Conservation (phyloP, 2,329 filamentous ascomycete species). For the Cladosporium sphaerospermum region DNA sequence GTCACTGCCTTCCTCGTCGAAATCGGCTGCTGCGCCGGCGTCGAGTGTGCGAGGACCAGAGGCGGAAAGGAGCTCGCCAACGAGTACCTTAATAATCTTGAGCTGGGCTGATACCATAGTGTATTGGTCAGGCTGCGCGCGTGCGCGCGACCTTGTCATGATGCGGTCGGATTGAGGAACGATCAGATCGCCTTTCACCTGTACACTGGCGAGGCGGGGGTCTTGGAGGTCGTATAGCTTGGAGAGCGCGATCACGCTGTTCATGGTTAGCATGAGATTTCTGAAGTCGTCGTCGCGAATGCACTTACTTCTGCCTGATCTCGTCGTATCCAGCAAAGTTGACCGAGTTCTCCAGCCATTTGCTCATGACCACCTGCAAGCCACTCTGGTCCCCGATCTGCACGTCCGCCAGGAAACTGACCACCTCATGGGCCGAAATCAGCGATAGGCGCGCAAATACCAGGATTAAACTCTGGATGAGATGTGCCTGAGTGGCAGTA, state of each 20-base stretch:
- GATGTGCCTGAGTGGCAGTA: slow-evolving; percentile 74
- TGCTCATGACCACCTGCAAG: slow-evolving; percentile 80
- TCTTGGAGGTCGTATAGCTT: slow-evolving; percentile 88
- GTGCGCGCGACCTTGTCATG: slow-evolving; percentile 87
- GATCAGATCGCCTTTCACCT: slow-evolving; percentile 88
- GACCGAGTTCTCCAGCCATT: slow-evolving; percentile 96
- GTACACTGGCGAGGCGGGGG: slow-evolving; percentile 66
- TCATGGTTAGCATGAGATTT: slow-evolving; percentile 10
- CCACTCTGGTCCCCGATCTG: slow-evolving; percentile 74
- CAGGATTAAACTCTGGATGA: slow-evolving; percentile 92
- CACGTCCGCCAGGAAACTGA: slow-evolving; percentile 83
- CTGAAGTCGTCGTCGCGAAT: neutral
- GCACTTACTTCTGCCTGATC: slow-evolving; percentile 82
- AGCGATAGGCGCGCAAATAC: slow-evolving; percentile 90
- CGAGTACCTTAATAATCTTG: slow-evolving; percentile 93
- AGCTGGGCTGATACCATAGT: slow-evolving; percentile 80
- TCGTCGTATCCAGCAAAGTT: slow-evolving; percentile 98
- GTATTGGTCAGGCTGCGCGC: slow-evolving; percentile 82
- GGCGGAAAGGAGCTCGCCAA: slow-evolving; percentile 82
- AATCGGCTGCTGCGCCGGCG: slow-evolving; percentile 53
- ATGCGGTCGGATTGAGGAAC: slow-evolving; percentile 73
- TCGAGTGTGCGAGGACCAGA: slow-evolving; percentile 52
- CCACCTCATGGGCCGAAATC: slow-evolving; percentile 77
- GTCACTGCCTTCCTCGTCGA: slow-evolving; percentile 57
- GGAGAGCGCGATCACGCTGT: slow-evolving; percentile 80